These are phyloP conservation scores for Neoboletus subvelutipes DNA, from an alignment of 768 basidiomycete species.

Conservation along the genomic window DNA sequence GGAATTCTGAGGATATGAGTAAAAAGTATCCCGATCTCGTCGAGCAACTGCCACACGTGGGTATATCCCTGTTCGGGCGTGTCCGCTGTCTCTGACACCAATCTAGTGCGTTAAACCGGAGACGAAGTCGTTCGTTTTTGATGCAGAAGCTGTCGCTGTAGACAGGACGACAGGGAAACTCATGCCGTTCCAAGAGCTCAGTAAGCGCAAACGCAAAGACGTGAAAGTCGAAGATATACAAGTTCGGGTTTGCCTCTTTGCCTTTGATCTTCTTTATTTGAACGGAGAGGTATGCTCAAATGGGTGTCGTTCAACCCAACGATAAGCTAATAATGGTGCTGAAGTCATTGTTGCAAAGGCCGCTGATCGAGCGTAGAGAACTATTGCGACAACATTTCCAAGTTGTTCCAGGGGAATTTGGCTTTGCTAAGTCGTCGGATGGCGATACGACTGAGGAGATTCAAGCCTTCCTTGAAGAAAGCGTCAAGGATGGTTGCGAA, in stretches of 20 bases:
- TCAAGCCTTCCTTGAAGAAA: slow-evolving; percentile 90
- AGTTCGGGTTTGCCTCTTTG: slow-evolving; percentile 94
- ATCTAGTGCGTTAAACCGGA: slow-evolving; percentile 78
- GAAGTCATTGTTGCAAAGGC: slow-evolving; percentile 79
- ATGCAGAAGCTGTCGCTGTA: slow-evolving; percentile 96
- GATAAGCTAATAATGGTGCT: slow-evolving; percentile 1
- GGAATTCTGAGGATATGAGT: slow-evolving; percentile 99
- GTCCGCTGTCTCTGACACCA: slow-evolving; percentile 2
- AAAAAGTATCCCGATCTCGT: slow-evolving; percentile 99
- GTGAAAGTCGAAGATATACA: slow-evolving; percentile 98
- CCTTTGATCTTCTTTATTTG: slow-evolving; percentile 93
- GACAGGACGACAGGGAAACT: slow-evolving; percentile 81
- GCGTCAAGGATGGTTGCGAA: slow-evolving; percentile 97
- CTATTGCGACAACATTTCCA: slow-evolving; percentile 80
- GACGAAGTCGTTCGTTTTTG: slow-evolving; percentile 89
- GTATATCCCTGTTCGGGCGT: slow-evolving; percentile 11
- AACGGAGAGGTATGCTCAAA: slow-evolving; percentile 78
- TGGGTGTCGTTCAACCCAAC: background rate
- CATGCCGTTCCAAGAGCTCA: slow-evolving; percentile 98
- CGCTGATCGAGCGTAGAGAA: slow-evolving; percentile 72
- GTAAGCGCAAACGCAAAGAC: slow-evolving; percentile 92
- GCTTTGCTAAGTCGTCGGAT: slow-evolving; percentile 90
- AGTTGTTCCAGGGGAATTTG: slow-evolving; percentile 84
- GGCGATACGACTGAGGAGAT: slow-evolving; percentile 90
- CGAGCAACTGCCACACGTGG: slow-evolving; percentile 83